Conservation (phyloP, 805 yeast genomes). For the Metschnikowia kofuensis region DNA sequence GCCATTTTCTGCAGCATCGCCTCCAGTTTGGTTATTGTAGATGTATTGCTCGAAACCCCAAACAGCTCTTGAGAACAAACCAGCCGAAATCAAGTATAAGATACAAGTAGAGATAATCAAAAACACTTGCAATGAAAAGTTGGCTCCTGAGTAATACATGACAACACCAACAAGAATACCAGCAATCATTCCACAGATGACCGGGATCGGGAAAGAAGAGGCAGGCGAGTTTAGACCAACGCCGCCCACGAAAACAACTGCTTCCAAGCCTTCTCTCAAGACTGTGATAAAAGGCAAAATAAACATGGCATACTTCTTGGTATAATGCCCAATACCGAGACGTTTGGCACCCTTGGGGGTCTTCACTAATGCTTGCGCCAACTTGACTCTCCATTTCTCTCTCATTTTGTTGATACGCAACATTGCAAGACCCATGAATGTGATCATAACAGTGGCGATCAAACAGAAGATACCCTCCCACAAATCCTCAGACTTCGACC, state of each 20-base stretch:
- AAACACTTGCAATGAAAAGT: slow-evolving; percentile 81
- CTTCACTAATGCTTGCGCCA: slow-evolving; percentile 63
- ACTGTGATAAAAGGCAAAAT: slow-evolving; percentile 86
- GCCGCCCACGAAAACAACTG: slow-evolving; percentile 45
- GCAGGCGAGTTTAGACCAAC: slow-evolving; percentile 32
- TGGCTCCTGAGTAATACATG: slow-evolving; percentile 79
- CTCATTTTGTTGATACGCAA: slow-evolving; percentile 94
- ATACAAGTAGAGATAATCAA: slow-evolving; percentile 84
- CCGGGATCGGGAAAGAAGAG: slow-evolving; percentile 83
- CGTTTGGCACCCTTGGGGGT: too few species aligned
- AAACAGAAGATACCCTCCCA: slow-evolving; percentile 97
- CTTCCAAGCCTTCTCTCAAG: slow-evolving; percentile 84
- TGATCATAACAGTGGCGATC: slow-evolving; percentile 84
- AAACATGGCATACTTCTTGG: slow-evolving; percentile 83
- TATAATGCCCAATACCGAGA: too few species aligned
- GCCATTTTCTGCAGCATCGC: slow-evolving; percentile 92
- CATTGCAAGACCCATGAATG: slow-evolving; percentile 96
- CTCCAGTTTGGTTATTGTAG: slow-evolving; percentile 71
- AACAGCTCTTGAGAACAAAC: slow-evolving; percentile 87
- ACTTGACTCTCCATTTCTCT: too few species aligned
- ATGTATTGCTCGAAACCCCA: slow-evolving; percentile 80
- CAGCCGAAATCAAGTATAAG: slow-evolving; percentile 85
- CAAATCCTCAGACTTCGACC: too few species aligned
- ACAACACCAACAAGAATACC: slow-evolving; percentile 70
- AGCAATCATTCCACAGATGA: slow-evolving; percentile 75